Percentiles rank a stretch among this genome's conserved stretches.
phyloP scores from a whole-genome alignment of 2,329 filamentous ascomycete species.

The Lachnellula arida region DNA sequence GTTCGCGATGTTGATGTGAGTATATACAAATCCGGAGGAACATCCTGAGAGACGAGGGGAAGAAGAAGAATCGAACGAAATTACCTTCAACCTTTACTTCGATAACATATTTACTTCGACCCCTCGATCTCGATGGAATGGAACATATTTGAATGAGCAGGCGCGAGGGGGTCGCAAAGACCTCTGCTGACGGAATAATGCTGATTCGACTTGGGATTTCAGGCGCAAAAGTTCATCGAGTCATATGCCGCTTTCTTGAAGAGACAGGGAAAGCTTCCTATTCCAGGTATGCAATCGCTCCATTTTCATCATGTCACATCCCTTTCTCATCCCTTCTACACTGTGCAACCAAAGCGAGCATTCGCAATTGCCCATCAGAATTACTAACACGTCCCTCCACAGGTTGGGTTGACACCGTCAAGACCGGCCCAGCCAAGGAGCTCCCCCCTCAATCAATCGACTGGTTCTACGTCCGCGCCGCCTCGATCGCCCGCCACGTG shows the following conservation, averaged over 20 bases:
- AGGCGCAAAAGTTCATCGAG: constrained; percentile 86
- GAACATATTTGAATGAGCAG: constrained; percentile 48
- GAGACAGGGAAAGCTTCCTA: constrained; percentile 88
- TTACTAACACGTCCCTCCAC: constrained; percentile 18
- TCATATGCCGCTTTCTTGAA: constrained; percentile 87
- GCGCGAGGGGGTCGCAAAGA: constrained; percentile 68
- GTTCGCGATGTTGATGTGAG: constrained; percentile 85
- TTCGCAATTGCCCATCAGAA: neutral
- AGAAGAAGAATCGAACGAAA: constrained; percentile 9
- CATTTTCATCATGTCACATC: neutral
- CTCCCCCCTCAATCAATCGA: constrained; percentile 96
- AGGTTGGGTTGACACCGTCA: constrained; percentile 99
- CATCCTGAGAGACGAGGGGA: constrained; percentile 5
- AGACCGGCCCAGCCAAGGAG: constrained; percentile 95
- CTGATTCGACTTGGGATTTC: constrained; percentile 50
- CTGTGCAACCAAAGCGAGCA: no score
- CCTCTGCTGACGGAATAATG: constrained; percentile 70
- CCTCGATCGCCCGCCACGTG: constrained; percentile 93
- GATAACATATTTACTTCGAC: constrained; percentile 4
- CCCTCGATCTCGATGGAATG: constrained; percentile 21
- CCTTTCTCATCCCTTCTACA: neutral
- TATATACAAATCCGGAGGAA: constrained; percentile 33
- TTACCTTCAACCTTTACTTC: constrained; percentile 9
- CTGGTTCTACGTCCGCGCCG: constrained; percentile 92
- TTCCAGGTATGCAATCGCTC: constrained; percentile 63